Evolutionary conservation across 2,329 filamentous ascomycete genomes (phyloP), one percentile per base, ranked within the genome.

Genomic region (Aspergillus jensenii): DNA sequence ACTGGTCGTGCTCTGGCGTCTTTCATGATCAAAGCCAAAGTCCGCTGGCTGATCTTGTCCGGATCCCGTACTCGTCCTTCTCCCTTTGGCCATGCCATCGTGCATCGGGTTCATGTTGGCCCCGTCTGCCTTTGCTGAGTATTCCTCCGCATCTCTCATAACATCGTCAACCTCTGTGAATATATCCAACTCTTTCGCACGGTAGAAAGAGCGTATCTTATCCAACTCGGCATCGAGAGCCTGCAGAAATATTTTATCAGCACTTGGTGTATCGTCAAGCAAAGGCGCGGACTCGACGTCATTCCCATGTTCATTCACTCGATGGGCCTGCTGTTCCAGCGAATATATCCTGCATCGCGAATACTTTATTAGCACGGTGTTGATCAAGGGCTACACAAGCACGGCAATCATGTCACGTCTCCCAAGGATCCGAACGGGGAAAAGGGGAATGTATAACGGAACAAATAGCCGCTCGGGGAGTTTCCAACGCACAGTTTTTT

Each of bases 161-260:
- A 98, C 79, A 37, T 88, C 84, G 48, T 89, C 86, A 8, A 93
- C 86, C 72, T 97, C 93, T 52, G 88, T 87, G 59, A 89, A 86
- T 14, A 99, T 87, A 73, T 98, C 93, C 23, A 86, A 81, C 76
- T 99, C 93, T 75, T 99, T 99, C 60, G 91, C 78, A 61, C 87
- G 84, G 75, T 95, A 98, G 74, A 99, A 99, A 0, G 89, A 90
- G 68, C 86, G 90, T 60, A 99, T 91, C 81, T 98, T 98, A 70
- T 98, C 93, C 51, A 99, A 79, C 74, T 99, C 95, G 43, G 89
- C 84, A 69, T 96, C 91, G 17, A 99, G 84, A 41, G 92, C 88
- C 62, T 87, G 87, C 63, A 84, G 83, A 73, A 99, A 99, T 59
- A 93, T 83, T 40, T 85, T 83, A 72, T 98, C 93, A 14, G 92